Base-by-base conservation (phyloP, 1,284 basidiomycete species). In the Sphagnurus paluster region DNA sequence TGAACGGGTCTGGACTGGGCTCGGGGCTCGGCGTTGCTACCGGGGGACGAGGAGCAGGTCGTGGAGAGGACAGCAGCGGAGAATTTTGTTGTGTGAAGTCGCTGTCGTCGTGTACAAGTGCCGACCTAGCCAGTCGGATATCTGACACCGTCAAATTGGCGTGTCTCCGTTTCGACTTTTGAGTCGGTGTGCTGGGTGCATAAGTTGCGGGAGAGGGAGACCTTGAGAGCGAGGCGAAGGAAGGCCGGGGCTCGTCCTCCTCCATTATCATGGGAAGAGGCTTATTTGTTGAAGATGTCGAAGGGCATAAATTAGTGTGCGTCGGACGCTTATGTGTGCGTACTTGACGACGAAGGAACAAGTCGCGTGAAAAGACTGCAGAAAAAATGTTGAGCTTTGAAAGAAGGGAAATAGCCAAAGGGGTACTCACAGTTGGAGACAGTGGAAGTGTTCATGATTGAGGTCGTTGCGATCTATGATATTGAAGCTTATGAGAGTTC, bases 221-320 rank as follows among this genome's bases (percentile, higher is more conserved):
- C 7, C 54, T 44, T 21, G 50, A 53, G 11, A 59, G 60, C 24
- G 62, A 57, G n/a, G 54, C 10, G 19, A 19, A 37, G n/a, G 56
- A 56, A 35, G 44, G 40, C 30, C 51, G 55, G 23, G 40, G 50
- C 48, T 64, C 68, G 24, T 68, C 36, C 34, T 46, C 67, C 36
- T 70, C 67, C 6, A 57, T 42, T 30, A 69, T 70, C 23, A 69
- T 64, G 33, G 65, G 61, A 34, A 69, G 59, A 26, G 54, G 54
- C 39, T 59, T 52, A 26, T 53, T 58, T 20, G 35, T 44, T 34
- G 48, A 46, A 52, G 55, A 56, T 34, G 56, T 43, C 26, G 52
- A 47, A 46, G 50, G 41, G 32, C 41, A 50, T 46, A 37, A 26
- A 30, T 46, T 48, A 29, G 49, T 35, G 32, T 32, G 49, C 48